These are phyloP conservation scores for Moesziomyces antarcticus DNA, from an alignment of 1,284 basidiomycete genomes.

Conservation along the genomic window DNA sequence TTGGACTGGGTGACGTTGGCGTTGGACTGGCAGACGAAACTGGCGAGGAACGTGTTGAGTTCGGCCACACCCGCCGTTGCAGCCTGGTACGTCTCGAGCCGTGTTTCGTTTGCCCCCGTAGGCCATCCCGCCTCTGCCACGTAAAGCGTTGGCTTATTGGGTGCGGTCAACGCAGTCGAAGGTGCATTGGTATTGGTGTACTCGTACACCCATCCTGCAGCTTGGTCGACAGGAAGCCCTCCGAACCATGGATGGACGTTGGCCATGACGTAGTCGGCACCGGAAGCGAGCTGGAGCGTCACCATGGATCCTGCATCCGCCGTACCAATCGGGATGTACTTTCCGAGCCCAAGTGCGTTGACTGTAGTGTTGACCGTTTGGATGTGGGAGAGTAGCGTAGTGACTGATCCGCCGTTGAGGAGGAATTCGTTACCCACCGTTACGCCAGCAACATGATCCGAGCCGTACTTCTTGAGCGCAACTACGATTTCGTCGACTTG, in stretches of 20 bases:
- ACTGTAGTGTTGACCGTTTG: slow-evolving; percentile 74
- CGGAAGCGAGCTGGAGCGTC: slow-evolving; percentile 76
- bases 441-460: slow-evolving; percentile 80
- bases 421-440: slow-evolving; percentile 71
- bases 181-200: slow-evolving; percentile 76
- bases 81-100: slow-evolving; percentile 29
- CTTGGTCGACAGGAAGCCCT: slow-evolving; percentile 76
- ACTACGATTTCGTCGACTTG: slow-evolving; percentile 78
- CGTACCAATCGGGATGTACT: slow-evolving; percentile 80
- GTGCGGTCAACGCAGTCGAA: slow-evolving; percentile 60
- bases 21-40: slow-evolving; percentile 89
- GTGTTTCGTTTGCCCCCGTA: slow-evolving; percentile 71
- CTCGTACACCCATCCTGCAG: slow-evolving; percentile 76
- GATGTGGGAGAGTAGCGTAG: slow-evolving; percentile 76
- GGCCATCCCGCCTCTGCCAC: slow-evolving; percentile 97
- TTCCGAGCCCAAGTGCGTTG: slow-evolving; percentile 67
- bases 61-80: slow-evolving; percentile 47
- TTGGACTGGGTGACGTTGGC: slow-evolving; percentile 78
- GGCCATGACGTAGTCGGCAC: slow-evolving; percentile 76
- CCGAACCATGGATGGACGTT: slow-evolving; percentile 84
- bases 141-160: slow-evolving; percentile 77
- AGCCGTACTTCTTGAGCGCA: slow-evolving; percentile 82
- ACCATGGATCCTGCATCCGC: slow-evolving; percentile 83
- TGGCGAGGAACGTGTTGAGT: slow-evolving; percentile 76
- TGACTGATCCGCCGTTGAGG: slow-evolving; percentile 37